A percentile compares a stretch with the other conserved stretches of the same genome.
Evolutionary conservation across 1,284 basidiomycete species (phyloP).

Genomic region (Meripilus lineatus): DNA sequence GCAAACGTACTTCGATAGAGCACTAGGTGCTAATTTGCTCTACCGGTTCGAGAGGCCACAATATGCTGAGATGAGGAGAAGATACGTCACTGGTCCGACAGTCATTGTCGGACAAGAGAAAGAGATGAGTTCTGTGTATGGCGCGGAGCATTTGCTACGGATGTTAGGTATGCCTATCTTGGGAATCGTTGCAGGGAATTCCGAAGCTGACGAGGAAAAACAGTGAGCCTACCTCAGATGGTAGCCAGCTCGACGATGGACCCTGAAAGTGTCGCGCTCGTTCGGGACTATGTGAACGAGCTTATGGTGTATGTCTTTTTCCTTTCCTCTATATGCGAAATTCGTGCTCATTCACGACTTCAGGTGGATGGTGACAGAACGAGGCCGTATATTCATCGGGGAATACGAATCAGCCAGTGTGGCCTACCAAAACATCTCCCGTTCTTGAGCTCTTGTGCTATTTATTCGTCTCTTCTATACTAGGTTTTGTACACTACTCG

Average conservation of each 20-base stretch:
- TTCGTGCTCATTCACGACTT: conserved; percentile 1
- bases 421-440: conserved; percentile 72
- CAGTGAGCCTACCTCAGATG: conserved; percentile 75
- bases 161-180: conserved; percentile 72
- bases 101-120: conserved; percentile 70
- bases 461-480: neutral
- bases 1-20: conserved; percentile 92
- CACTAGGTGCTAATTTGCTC: conserved; percentile 85
- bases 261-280: conserved; percentile 74
- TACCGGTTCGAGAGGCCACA: conserved; percentile 95
- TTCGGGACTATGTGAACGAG: conserved; percentile 89
- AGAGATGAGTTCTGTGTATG: conserved; percentile 90
- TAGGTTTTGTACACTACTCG: neutral
- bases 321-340: conserved; percentile 6
- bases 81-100: conserved; percentile 68
- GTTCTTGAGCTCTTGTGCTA: conserved; percentile 36
- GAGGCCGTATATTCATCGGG: conserved; percentile 60
- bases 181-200: neutral
- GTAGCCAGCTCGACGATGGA: conserved; percentile 92
- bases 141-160: conserved; percentile 89
- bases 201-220: conserved; percentile 25
- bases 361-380: conserved; percentile 69
- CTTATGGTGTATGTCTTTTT: conserved; percentile 68
- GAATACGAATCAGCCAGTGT: conserved; percentile 72
- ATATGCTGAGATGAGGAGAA: conserved; percentile 79